Evolutionary conservation across 2,329 filamentous ascomycete species (phyloP).

Genomic region (Aspergillus ruber): DNA sequence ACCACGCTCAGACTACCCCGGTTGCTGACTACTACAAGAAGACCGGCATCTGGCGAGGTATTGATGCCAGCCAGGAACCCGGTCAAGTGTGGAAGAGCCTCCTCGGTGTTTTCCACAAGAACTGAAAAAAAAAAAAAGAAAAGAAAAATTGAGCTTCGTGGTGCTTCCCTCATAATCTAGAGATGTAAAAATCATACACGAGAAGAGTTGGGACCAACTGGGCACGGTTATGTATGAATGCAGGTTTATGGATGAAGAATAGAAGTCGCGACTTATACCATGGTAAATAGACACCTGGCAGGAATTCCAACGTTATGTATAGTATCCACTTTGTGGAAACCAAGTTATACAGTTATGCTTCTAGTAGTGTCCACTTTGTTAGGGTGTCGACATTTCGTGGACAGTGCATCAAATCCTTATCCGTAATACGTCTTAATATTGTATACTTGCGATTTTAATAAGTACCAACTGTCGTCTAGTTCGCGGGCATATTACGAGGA

Average conservation of each 20-base stretch:
- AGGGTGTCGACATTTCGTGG: too few species aligned
- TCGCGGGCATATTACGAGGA: too few species aligned
- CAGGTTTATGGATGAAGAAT: too few species aligned
- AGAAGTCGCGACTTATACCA: neutral
- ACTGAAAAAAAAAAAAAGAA: conserved; percentile 22
- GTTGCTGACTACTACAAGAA: conserved; percentile 96
- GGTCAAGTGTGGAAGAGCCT: conserved; percentile 93
- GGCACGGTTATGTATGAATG: neutral
- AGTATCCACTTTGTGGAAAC: conserved; percentile 18
- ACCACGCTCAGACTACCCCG: conserved; percentile 87
- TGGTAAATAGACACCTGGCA: conserved; percentile 12
- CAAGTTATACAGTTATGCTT: too few species aligned
- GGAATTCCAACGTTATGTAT: conserved; percentile 23
- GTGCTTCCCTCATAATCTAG: neutral
- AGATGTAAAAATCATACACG: neutral
- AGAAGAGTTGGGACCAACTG: neutral
- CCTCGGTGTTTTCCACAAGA: conserved; percentile 71
- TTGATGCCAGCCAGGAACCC: conserved; percentile 94
- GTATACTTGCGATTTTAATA: too few species aligned
- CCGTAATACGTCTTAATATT: too few species aligned
- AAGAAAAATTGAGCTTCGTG: neutral
- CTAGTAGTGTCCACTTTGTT: too few species aligned
- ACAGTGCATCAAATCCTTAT: too few species aligned
- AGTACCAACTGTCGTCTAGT: too few species aligned
- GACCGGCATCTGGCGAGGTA: conserved; percentile 90